Evolutionary conservation across 495 filamentous ascomycete genomes (phyloP).

Genomic region (Neurospora sp.): DNA sequence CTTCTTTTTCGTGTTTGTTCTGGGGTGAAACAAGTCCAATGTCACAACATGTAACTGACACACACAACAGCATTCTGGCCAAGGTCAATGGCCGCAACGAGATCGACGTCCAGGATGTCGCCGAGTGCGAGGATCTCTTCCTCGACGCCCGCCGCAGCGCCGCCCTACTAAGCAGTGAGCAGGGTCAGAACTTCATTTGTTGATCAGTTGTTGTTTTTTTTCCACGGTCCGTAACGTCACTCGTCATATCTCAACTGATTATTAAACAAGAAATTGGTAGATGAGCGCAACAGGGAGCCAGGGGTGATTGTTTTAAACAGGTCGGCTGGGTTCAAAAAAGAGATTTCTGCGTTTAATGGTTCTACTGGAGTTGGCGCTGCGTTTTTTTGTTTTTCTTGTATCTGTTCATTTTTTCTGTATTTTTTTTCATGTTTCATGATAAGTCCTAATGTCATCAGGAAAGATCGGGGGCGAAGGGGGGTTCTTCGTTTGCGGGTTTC

Average conservation of each 20-base stretch:
- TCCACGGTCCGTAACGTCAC: slow-evolving; percentile 14
- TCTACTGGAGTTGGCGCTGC: slow-evolving; percentile 15
- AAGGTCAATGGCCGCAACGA: slow-evolving; percentile 57
- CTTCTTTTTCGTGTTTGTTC: not conserved
- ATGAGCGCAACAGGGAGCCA: slow-evolving; percentile 6
- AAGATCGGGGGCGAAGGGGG: not conserved
- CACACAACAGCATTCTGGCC: slow-evolving; percentile 39
- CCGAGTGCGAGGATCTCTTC: slow-evolving; percentile 84
- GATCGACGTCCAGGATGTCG: slow-evolving; percentile 73
- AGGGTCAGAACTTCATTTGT: slow-evolving; percentile 50
- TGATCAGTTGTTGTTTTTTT: slow-evolving; percentile 16
- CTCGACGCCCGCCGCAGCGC: slow-evolving; percentile 83
- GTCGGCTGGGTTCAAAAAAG: slow-evolving; percentile 21
- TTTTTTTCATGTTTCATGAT: not conserved
- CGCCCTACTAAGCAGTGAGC: slow-evolving; percentile 52
- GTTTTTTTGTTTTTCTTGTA: slow-evolving; percentile 1
- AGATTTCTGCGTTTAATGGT: slow-evolving; percentile 8
- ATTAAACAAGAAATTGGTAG: slow-evolving; percentile 20
- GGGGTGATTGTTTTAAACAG: not conserved
- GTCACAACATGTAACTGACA: slow-evolving; percentile 4
- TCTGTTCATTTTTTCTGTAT: not conserved
- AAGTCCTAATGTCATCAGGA: not conserved
- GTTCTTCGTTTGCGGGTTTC: not conserved
- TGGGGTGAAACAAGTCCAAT: not conserved
- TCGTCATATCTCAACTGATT: slow-evolving; percentile 28